A percentile compares a stretch with the other conserved stretches of the same genome.
These are phyloP conservation scores for Arthrobotrys conoides DNA, from an alignment of 2,329 filamentous ascomycete species.

Conservation along the genomic window DNA sequence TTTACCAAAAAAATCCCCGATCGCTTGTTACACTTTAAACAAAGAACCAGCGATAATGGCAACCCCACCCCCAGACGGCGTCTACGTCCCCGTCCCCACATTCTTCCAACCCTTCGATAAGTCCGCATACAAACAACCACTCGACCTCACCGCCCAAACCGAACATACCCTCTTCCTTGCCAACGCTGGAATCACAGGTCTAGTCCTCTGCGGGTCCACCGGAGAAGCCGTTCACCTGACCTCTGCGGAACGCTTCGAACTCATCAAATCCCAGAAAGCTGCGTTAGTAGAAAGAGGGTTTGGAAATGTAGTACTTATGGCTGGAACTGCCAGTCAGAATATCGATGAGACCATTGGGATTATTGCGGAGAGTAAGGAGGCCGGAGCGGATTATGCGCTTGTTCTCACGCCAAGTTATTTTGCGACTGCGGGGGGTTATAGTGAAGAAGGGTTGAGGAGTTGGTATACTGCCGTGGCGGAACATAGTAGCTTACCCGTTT, in stretches of 20 bases:
- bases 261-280: slow-evolving; percentile 73
- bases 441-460: slow-evolving; percentile 73
- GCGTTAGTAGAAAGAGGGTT: slow-evolving; percentile 73
- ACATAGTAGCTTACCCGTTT: slow-evolving; percentile 73
- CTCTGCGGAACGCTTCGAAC: slow-evolving; percentile 72
- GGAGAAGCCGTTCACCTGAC: slow-evolving; percentile 77
- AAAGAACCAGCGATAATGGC: slow-evolving; percentile 44
- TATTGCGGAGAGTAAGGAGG: slow-evolving; percentile 69
- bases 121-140: slow-evolving; percentile 69
- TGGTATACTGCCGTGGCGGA: slow-evolving; percentile 77
- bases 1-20: no score
- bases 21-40: background rate
- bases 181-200: slow-evolving; percentile 73
- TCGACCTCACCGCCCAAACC: slow-evolving; percentile 74
- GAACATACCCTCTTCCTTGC: slow-evolving; percentile 75
- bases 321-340: slow-evolving; percentile 75
- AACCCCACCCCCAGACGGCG: slow-evolving; percentile 70
- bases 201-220: slow-evolving; percentile 76
- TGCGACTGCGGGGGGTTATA: slow-evolving; percentile 70
- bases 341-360: slow-evolving; percentile 75
- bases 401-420: slow-evolving; percentile 78
- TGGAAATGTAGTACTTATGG: slow-evolving; percentile 74
- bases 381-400: slow-evolving; percentile 75
- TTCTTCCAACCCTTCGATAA: slow-evolving; percentile 72
- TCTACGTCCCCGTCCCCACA: slow-evolving; percentile 76